Percentiles rank a stretch among this genome's conserved stretches.
Conservation (phyloP, 768 basidiomycete genomes). For the Phanerochaete sordida region DNA sequence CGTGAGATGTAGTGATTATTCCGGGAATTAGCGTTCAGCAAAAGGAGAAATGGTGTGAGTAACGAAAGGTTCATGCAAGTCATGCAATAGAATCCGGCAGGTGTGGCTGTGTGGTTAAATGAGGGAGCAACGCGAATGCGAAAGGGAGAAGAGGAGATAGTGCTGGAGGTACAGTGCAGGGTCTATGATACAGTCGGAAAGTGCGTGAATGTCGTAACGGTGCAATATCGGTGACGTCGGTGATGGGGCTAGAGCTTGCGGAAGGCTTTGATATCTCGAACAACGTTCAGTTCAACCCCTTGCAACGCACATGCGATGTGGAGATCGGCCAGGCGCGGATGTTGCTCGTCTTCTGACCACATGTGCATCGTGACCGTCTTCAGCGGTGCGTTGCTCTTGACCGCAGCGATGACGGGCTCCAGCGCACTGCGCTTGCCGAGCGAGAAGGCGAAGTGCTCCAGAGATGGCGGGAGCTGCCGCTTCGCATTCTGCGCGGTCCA, state of each 20-base stretch:
- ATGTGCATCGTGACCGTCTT: slow-evolving; percentile 50
- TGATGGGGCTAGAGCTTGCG: slow-evolving; percentile 32
- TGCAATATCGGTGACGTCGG: neutral
- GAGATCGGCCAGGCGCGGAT: slow-evolving; percentile 49
- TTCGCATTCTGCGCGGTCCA: slow-evolving; percentile 42
- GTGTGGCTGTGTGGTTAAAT: neutral
- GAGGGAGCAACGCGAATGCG: neutral
- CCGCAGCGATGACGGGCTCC: slow-evolving; percentile 49
- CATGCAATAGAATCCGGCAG: neutral
- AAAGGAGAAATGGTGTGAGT: neutral
- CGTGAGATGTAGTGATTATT: neutral
- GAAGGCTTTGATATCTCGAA: slow-evolving; percentile 49
- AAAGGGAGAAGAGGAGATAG: neutral
- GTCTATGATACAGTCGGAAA: slow-evolving; percentile 16
- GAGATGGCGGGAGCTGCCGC: slow-evolving; percentile 42
- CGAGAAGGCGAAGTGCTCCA: slow-evolving; percentile 60
- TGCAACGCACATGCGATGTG: slow-evolving; percentile 62
- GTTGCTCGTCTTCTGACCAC: slow-evolving; percentile 47
- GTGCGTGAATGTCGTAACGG: neutral
- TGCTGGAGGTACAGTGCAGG: slow-evolving; percentile 6
- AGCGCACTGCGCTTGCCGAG: slow-evolving; percentile 54
- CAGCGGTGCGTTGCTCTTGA: slow-evolving; percentile 44
- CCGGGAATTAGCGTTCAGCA: neutral
- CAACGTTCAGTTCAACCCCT: slow-evolving; percentile 53
- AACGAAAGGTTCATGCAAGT: neutral